Evolutionary conservation across 2,329 filamentous ascomycete species (phyloP), one percentile per base, ranked within the genome.

Genomic region (Pseudogymnoascus sp.): DNA sequence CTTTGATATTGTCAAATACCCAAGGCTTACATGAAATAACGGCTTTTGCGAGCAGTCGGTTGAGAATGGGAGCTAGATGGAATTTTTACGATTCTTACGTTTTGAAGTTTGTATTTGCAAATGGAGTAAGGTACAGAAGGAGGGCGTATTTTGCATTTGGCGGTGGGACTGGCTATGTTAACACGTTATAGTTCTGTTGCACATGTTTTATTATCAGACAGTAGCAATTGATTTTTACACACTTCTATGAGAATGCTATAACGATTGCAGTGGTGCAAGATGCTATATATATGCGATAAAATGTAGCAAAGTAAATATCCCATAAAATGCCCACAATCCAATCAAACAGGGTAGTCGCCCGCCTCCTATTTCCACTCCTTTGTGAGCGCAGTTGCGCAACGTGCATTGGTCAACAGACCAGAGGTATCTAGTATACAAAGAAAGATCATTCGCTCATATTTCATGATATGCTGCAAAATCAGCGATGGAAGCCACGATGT

Each of bases 1-100:
- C 29, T 60, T n/a, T 60, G 39, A 60, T 37, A 59, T 59, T 40
- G 35, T 29, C 57, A 39, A 50, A 54, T 54, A 54, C 47, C 47
- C 47, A 54, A 54, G 47, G 47, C 47, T 54, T 35, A 54, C 47
- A 54, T 35, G 47, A 35, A 54, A 33, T 54, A 54, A 54, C 47
- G 47, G 33, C 47, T 54, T 54, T 54, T 54, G 47, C 47, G 47
- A 54, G 15, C 47, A 33, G 47, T 54, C 31, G 47, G 15, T 54
- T 35, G 29, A 21, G 29, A 54, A 33, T 54, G 26, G 44, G 44
- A 54, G 24, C n/a, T 54, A 54, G 44, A 54, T 54, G 29, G 47
- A 35, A 15, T 6, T 13, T 35, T 54, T 21, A 17, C 29, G 47
- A 13, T 21, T 7, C 8, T 54, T 21, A 54, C 47, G n/a, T 33